Evolutionary conservation across 2,329 filamentous ascomycete genomes (phyloP).

Genomic region (Paecilomyces dactylethromorphus): DNA sequence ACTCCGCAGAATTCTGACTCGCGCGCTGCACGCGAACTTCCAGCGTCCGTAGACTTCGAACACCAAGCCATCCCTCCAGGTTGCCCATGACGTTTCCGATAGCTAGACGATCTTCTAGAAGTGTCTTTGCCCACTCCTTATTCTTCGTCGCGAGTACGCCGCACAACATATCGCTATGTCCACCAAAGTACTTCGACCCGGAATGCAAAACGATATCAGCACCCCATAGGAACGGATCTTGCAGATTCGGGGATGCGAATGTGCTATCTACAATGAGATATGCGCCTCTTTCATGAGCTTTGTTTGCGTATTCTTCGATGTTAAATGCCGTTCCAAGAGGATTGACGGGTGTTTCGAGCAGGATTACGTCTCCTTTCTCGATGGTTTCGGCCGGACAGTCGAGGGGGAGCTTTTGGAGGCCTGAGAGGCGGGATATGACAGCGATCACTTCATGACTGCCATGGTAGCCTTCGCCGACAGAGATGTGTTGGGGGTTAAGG

Average conservation of each 20-base stretch:
- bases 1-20: slow-evolving; percentile 59
- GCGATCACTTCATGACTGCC: slow-evolving; percentile 82
- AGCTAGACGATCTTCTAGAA: slow-evolving; percentile 65
- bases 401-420: slow-evolving; percentile 65
- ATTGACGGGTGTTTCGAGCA: slow-evolving; percentile 91
- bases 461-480: slow-evolving; percentile 83
- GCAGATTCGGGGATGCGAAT: slow-evolving; percentile 83
- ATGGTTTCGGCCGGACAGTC: slow-evolving; percentile 61
- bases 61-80: slow-evolving; percentile 85
- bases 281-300: slow-evolving; percentile 67
- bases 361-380: slow-evolving; percentile 72
- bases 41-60: slow-evolving; percentile 77
- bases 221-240: slow-evolving; percentile 75
- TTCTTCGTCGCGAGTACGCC: slow-evolving; percentile 66
- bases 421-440: slow-evolving; percentile 68
- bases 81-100: slow-evolving; percentile 82
- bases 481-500: slow-evolving; percentile 74
- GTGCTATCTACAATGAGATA: slow-evolving; percentile 81
- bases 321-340: slow-evolving; percentile 76
- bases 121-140: slow-evolving; percentile 50
- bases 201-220: slow-evolving; percentile 87
- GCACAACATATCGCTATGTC: slow-evolving; percentile 88
- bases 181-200: slow-evolving; percentile 96
- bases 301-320: slow-evolving; percentile 63
- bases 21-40: slow-evolving; percentile 76